Conservation (phyloP, 352 stramenopile genomes). For the Pythium phragmitis region DNA sequence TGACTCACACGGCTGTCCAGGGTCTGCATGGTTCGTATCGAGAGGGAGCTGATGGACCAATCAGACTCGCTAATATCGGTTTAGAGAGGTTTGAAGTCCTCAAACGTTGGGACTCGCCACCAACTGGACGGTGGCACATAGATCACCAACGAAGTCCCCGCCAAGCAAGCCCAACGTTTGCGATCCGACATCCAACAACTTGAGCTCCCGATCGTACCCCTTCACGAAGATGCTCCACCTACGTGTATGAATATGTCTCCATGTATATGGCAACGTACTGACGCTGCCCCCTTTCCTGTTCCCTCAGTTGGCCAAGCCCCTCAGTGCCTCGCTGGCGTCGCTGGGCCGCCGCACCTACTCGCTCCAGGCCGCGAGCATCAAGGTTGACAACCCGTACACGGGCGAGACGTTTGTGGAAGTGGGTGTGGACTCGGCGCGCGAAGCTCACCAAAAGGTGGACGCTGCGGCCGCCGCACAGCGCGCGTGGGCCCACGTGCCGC, state of each 20-base stretch:
- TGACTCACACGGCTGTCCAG: neutral
- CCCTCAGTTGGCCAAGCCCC: constrained; percentile 5
- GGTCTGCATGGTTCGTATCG: constrained; percentile 12
- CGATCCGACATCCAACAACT: constrained; percentile 7
- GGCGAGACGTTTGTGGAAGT: constrained; percentile 63
- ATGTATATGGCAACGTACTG: neutral
- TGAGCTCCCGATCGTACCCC: neutral
- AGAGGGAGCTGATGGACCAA: constrained; percentile 13
- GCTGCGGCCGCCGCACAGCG: constrained; percentile 51
- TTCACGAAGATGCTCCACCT: constrained; percentile 18
- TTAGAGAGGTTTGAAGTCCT: constrained; percentile 26
- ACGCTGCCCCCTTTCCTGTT: neutral
- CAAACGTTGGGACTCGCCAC: constrained; percentile 17
- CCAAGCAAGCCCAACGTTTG: neutral
- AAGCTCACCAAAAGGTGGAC: constrained; percentile 61
- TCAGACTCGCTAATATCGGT: constrained; percentile 4
- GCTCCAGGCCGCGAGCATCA: constrained; percentile 33
- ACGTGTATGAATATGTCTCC: neutral
- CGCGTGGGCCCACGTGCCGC: constrained; percentile 55
- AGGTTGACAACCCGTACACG: constrained; percentile 80
- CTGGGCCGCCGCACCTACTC: constrained; percentile 5
- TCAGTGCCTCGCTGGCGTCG: neutral
- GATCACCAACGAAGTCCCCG: neutral
- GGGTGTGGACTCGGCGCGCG: constrained; percentile 48
- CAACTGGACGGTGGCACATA: constrained; percentile 11